Evolutionary conservation across 2,329 filamentous ascomycete genomes (phyloP).

Genomic region (Trichophyton rubrum): DNA sequence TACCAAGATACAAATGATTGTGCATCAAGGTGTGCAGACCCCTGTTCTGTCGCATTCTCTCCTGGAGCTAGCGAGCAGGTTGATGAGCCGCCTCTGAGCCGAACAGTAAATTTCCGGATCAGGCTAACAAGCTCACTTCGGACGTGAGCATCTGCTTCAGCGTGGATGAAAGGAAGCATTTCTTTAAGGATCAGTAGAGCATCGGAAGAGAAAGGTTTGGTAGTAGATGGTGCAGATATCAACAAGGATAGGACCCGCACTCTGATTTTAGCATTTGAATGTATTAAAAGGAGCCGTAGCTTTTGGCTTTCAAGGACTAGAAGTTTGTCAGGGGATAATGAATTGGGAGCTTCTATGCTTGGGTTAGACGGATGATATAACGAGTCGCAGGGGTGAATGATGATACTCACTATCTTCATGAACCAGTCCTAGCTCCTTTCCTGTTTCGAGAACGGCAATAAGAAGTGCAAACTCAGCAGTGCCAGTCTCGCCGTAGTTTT

Average conservation of each 20-base stretch:
- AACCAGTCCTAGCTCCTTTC: constrained; percentile 57
- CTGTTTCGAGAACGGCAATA: constrained; percentile 56
- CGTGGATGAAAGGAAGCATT: constrained; percentile 59
- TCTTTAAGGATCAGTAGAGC: constrained; percentile 51
- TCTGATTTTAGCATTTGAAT: constrained; percentile 52
- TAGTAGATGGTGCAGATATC: constrained; percentile 61
- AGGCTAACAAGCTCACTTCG: constrained; percentile 67
- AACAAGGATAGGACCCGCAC: constrained; percentile 72
- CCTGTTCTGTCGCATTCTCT: neutral
- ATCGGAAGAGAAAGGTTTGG: constrained; percentile 54
- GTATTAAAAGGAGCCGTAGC: constrained; percentile 28
- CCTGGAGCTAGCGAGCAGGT: neutral
- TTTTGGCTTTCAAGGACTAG: constrained; percentile 26
- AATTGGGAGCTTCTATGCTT: constrained; percentile 9
- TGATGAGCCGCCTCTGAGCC: constrained; percentile 51
- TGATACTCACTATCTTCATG: constrained; percentile 47
- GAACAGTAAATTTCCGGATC: constrained; percentile 62
- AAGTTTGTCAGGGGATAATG: constrained; percentile 7
- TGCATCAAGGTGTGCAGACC: neutral
- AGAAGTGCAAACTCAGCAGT: constrained; percentile 47
- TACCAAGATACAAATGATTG: constrained; percentile 60
- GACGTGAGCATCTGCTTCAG: constrained; percentile 76
- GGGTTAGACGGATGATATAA: neutral
- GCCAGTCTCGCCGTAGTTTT: constrained; percentile 35
- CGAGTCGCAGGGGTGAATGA: neutral